Evolutionary conservation across 2,329 filamentous ascomycete genomes (phyloP).

Genomic region (Aureobasidium sp.): DNA sequence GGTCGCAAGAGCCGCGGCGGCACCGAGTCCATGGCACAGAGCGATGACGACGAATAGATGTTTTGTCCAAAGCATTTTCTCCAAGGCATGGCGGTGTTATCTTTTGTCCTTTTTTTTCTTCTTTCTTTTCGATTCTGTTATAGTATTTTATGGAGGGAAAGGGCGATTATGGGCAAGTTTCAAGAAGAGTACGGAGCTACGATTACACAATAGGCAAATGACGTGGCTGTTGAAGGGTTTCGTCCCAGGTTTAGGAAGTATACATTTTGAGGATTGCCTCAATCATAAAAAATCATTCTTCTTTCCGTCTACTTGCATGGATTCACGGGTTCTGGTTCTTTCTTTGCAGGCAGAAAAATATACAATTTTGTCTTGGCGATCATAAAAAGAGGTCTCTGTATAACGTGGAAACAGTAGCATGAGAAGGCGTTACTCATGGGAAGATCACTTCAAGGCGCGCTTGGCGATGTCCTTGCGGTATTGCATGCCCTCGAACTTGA

Average conservation of each 20-base stretch:
- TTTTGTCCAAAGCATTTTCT: background rate
- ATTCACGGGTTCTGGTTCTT: too few relatives aligned
- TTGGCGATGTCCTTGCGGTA: slow-evolving; percentile 79
- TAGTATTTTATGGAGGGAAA: background rate
- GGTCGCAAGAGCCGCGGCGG: slow-evolving; percentile 35
- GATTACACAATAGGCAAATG: background rate
- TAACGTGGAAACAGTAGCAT: background rate
- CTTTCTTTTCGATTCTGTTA: background rate
- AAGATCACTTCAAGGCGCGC: slow-evolving; percentile 4
- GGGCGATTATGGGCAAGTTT: background rate
- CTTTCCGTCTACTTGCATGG: too few relatives aligned
- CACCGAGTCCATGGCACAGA: slow-evolving; percentile 12
- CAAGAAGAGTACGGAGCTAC: background rate
- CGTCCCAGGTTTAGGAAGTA: background rate
- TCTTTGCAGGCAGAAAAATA: too few relatives aligned
- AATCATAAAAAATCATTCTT: too few relatives aligned
- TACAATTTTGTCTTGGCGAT: slow-evolving; percentile 2
- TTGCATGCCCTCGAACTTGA: slow-evolving; percentile 83
- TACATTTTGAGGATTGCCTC: too few relatives aligned
- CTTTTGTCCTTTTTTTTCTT: background rate
- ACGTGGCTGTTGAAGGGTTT: background rate
- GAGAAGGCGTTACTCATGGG: background rate
- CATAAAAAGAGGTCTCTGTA: slow-evolving; percentile 9
- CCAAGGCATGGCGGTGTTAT: background rate
- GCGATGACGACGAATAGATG: slow-evolving; percentile 15